phyloP scores from a whole-genome alignment of 2,329 filamentous ascomycete genomes.

The Verticillium nubilum region DNA sequence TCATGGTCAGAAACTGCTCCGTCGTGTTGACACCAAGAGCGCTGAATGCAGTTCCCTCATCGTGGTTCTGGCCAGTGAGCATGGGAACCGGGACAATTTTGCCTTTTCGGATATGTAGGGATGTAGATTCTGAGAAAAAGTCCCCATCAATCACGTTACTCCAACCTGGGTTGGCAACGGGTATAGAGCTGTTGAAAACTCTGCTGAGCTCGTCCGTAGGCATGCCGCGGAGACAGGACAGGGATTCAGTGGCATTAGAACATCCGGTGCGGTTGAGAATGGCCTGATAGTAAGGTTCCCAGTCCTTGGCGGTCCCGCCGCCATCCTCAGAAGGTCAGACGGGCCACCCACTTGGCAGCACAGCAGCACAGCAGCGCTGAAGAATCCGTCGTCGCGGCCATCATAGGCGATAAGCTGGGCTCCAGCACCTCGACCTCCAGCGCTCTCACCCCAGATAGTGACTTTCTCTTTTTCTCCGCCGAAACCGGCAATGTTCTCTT shows the following conservation, averaged over 20 bases:
- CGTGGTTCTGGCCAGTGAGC: slow-evolving; percentile 56
- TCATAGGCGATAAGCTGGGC: slow-evolving; percentile 44
- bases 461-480: slow-evolving; percentile 20
- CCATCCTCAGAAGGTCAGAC: slow-evolving; percentile 29
- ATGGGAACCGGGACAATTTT: slow-evolving; percentile 32
- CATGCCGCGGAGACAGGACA: slow-evolving; percentile 24
- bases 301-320: slow-evolving; percentile 11
- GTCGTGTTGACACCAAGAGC: not conserved
- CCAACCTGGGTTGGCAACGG: slow-evolving; percentile 13
- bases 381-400: slow-evolving; percentile 47
- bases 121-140: slow-evolving; percentile 33
- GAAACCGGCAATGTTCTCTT: slow-evolving; percentile 27
- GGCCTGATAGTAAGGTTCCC: slow-evolving; percentile 7
- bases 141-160: slow-evolving; percentile 27
- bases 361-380: slow-evolving; percentile 44
- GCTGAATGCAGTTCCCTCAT: slow-evolving; percentile 41
- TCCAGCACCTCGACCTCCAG: not conserved
- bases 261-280: not conserved
- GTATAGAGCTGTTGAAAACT: slow-evolving; percentile 19
- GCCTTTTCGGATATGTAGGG: slow-evolving; percentile 47
- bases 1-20: not conserved
- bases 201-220: slow-evolving; percentile 21
- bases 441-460: slow-evolving; percentile 12
- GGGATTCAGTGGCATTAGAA: not conserved
- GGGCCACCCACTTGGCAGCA: slow-evolving; percentile 35